These are phyloP conservation scores for Citrullus amarus DNA, from an alignment of 306 rosid species.

Conservation along the genomic window DNA sequence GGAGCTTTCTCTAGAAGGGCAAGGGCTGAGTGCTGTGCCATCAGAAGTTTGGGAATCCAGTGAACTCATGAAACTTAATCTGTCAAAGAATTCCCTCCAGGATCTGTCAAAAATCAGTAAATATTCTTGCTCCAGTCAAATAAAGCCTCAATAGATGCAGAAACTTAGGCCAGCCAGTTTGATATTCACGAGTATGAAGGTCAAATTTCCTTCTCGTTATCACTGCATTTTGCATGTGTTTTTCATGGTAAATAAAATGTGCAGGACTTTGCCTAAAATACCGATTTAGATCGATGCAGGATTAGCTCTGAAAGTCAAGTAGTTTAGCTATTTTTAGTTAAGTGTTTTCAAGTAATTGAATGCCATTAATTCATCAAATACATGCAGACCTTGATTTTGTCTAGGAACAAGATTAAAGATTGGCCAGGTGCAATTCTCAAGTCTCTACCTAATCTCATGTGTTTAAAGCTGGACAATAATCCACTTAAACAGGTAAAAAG, in stretches of 20 bases:
- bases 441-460: slow-evolving; percentile 46
- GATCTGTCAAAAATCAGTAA: no score
- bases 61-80: slow-evolving; percentile 57
- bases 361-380: background rate
- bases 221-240: background rate
- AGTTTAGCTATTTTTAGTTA: slow-evolving; percentile 15
- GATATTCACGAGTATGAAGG: background rate
- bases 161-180: background rate
- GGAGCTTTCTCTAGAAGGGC: slow-evolving; percentile 80
- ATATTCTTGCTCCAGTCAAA: background rate
- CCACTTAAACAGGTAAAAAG: slow-evolving; percentile 56
- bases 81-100: slow-evolving; percentile 71
- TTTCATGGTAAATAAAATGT: background rate
- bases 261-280: background rate
- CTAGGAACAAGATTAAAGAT: slow-evolving; percentile 72
- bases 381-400: slow-evolving; percentile 62
- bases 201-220: background rate
- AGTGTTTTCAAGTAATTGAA: background rate
- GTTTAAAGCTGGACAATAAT: slow-evolving; percentile 84
- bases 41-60: slow-evolving; percentile 74
- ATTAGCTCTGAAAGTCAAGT: background rate
- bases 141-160: background rate
- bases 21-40: slow-evolving; percentile 65
- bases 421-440: slow-evolving; percentile 76
- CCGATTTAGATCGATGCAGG: background rate